Evolutionary conservation across 495 filamentous ascomycete genomes (phyloP).

Genomic region (Xylaria castorea): DNA sequence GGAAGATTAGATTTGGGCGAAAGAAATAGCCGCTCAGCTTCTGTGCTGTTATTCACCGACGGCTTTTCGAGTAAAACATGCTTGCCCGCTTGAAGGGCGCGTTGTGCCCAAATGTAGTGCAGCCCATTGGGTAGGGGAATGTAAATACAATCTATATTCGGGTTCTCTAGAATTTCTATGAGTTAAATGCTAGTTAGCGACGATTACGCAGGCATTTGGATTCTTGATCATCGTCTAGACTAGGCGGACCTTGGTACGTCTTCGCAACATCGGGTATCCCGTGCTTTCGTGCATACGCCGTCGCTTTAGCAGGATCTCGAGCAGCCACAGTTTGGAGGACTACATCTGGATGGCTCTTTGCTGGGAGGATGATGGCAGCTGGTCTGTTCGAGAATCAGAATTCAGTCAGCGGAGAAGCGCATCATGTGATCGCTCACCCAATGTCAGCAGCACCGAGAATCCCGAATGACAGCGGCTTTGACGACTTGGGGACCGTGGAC

Average conservation of each 20-base stretch:
- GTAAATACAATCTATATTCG: constrained; percentile 58
- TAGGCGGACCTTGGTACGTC: constrained; percentile 53
- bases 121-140: constrained; percentile 60
- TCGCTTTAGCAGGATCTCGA: constrained; percentile 58
- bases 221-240: background rate
- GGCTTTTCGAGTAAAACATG: constrained; percentile 68
- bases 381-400: constrained; percentile 41
- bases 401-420: background rate
- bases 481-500: constrained; percentile 41
- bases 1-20: constrained; percentile 34
- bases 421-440: constrained; percentile 40
- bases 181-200: background rate
- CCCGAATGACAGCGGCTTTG: constrained; percentile 51
- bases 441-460: constrained; percentile 59
- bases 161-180: constrained; percentile 59
- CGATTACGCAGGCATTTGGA: constrained; percentile 1
- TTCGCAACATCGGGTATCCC: constrained; percentile 60
- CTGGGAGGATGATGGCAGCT: constrained; percentile 61
- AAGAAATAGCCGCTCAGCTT: constrained; percentile 55
- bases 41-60: constrained; percentile 55
- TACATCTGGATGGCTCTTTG: constrained; percentile 65
- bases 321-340: constrained; percentile 65
- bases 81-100: constrained; percentile 59
- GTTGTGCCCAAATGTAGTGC: constrained; percentile 61
- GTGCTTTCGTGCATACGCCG: constrained; percentile 63